Base-by-base conservation (phyloP, 495 filamentous ascomycete genomes). In the Neurospora discreta region DNA sequence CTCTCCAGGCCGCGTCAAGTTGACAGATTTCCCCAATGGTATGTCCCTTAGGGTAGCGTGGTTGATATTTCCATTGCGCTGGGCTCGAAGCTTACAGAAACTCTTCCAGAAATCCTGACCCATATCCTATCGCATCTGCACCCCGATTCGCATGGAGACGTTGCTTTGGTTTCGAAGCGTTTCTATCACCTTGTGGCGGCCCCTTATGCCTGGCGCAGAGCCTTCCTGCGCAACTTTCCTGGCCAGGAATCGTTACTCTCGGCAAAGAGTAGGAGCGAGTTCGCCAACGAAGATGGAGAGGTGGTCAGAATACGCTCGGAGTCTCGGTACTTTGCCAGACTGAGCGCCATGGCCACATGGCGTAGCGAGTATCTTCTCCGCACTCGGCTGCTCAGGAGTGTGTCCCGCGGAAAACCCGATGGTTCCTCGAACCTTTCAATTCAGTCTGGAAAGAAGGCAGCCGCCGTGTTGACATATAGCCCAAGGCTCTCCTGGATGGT, bases 111-210 rank as follows among this genome's bases (percentile, higher is more conserved):
- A 87, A 90, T 97, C 69, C 77, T 98, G 76, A 97, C 91, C 11
- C 94, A 98, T 76, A 90, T 95, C n/a, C 80, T 98, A 3, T 97
- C 94, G 39, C 92, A 98, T 81, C 81, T 98, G 43, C 88, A 93
- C 16, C 92, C 94, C 11, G 85, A 91, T 68, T 91, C 93, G 7
- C 86, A 97, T 68, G 89, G 88, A 7, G 85, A 90, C 7, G 90
- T 95, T 3, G 88, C 93, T 10, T 82, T 94, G 52, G 94, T 98
- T 20, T 97, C 93, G 39, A 89, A 89, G 75, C 91, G 90, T 69
- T 95, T 97, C 79, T 91, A 95, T 78, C 81, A 83, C 43, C 82
- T 98, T 71, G 90, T 97, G 60, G 97, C 92, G 3, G 92, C 91
- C 2, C 93, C 93, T 3, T 93, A 97, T 80, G 93, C 93, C 3